Evolutionary conservation across 805 yeast species (phyloP), one percentile per base, ranked within the genome.

Genomic region (Sungouiozyma ichnusensis): DNA sequence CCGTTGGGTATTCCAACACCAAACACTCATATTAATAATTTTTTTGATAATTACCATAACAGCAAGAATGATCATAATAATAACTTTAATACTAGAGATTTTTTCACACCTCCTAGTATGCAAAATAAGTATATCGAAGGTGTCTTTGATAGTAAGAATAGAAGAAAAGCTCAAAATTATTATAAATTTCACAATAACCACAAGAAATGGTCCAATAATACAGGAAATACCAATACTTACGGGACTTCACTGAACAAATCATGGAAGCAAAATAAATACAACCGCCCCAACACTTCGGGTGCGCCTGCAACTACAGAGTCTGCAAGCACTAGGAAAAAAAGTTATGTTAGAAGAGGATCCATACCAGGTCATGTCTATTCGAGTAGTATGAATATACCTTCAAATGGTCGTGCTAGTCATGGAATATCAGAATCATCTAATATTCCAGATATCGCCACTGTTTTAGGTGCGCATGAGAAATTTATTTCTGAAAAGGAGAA

Each of bases 101-200:
- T 72, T 50, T 83, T 81, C 57, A 83, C 92, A 3, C 92, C 92
- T 2, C 82, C 81, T 42, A 76, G 87, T 19, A 81, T 78, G 4
- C 74, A 77, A 52, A 76, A 74, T 44, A 81, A 78, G 48, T 81
- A 79, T 57, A 74, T 81, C 81, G 85, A 77, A 42, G 65, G 65
- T 48, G 77, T 79, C 48, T 79, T 62, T 63, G 72, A 65, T 58
- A 65, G 55, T 47, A 47, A 36, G 11, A 20, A 32, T 24, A 19
- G 35, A 17, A 35, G 40, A 18, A 38, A 36, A 29, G 31, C 40
- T 33, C 41, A 42, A 15, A 60, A 55, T 43, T 52, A 49, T 45
- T 47, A 60, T 48, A 48, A 60, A 46, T 24, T 24, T 11, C 29
- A 24, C 29, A 24, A 24, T 11, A 24, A 24, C 29, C 60, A 49